Evolutionary conservation across 2,329 filamentous ascomycete species (phyloP).

Genomic region (Tolypocladium paradoxum): DNA sequence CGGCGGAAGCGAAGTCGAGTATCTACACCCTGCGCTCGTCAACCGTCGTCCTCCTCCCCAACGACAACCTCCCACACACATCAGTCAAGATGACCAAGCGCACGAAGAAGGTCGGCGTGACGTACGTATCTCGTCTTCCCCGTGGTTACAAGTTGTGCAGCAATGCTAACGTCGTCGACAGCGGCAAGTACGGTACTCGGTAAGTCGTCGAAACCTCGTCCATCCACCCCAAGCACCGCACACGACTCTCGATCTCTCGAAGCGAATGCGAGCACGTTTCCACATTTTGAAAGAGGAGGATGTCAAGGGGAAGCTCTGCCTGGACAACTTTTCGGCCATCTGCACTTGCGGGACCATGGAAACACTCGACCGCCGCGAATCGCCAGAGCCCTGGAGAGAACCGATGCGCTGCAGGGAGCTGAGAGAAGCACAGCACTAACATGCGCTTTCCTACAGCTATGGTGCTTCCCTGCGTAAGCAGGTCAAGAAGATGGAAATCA

Average conservation of each 20-base stretch:
- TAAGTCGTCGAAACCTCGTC: slow-evolving; percentile 35
- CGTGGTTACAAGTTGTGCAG: not conserved
- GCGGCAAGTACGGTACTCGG: slow-evolving; percentile 91
- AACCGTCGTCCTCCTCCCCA: slow-evolving; percentile 20
- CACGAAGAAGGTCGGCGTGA: slow-evolving; percentile 97
- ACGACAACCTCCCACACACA: slow-evolving; percentile 24
- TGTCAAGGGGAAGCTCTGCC: not conserved
- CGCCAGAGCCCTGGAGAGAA: not conserved
- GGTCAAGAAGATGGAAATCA: slow-evolving; percentile 98
- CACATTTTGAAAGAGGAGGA: not conserved
- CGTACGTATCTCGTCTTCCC: slow-evolving; percentile 30
- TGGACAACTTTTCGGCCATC: not conserved
- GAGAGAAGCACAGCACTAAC: not conserved
- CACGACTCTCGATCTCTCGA: not conserved
- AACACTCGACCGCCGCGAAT: not conserved
- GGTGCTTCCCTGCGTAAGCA: slow-evolving; percentile 98
- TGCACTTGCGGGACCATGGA: not conserved
- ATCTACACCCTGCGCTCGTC: slow-evolving; percentile 19
- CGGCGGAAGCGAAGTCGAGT: slow-evolving; percentile 18
- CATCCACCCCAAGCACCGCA: not conserved
- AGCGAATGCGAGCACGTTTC: not conserved
- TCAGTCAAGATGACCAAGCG: slow-evolving; percentile 80
- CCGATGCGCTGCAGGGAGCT: not conserved
- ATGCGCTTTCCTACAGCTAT: slow-evolving; percentile 48
- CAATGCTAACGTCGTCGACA: slow-evolving; percentile 20